Conservation (phyloP, 352 stramenopile species). For the Aphanomyces euteiches region DNA sequence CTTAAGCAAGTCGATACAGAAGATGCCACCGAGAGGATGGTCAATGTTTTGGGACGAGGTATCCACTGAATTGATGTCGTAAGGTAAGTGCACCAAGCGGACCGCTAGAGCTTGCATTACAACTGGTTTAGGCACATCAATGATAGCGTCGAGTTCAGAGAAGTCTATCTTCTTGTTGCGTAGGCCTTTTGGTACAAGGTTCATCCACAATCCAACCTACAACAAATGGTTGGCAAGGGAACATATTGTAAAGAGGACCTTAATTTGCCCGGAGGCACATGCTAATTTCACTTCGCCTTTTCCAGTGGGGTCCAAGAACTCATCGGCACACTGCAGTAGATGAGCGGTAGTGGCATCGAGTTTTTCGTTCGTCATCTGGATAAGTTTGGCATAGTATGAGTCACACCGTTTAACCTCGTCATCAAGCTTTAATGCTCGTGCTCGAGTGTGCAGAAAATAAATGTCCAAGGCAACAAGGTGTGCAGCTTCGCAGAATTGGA, state of each 20-base stretch:
- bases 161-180: constrained; percentile 80
- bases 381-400: constrained; percentile 49
- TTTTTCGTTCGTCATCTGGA: constrained; percentile 57
- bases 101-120: constrained; percentile 73
- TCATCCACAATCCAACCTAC: constrained; percentile 67
- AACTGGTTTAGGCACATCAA: constrained; percentile 76
- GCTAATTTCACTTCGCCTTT: constrained; percentile 67
- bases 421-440: constrained; percentile 52
- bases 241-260: not conserved
- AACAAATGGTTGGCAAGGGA: constrained; percentile 37
- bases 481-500: constrained; percentile 49
- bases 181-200: constrained; percentile 65
- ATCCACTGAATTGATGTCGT: constrained; percentile 45
- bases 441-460: constrained; percentile 49
- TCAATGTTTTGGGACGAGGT: constrained; percentile 37
- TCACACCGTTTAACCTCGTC: constrained; percentile 41
- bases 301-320: constrained; percentile 55
- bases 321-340: constrained; percentile 68
- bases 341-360: constrained; percentile 59
- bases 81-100: constrained; percentile 57
- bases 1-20: constrained; percentile 62
- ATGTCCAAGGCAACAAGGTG: constrained; percentile 61
- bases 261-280: constrained; percentile 31
- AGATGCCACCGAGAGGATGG: constrained; percentile 57
- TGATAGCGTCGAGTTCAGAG: constrained; percentile 48